Conservation (phyloP, 176 grass and related monocot species). For the Aegilops speltoides region DNA sequence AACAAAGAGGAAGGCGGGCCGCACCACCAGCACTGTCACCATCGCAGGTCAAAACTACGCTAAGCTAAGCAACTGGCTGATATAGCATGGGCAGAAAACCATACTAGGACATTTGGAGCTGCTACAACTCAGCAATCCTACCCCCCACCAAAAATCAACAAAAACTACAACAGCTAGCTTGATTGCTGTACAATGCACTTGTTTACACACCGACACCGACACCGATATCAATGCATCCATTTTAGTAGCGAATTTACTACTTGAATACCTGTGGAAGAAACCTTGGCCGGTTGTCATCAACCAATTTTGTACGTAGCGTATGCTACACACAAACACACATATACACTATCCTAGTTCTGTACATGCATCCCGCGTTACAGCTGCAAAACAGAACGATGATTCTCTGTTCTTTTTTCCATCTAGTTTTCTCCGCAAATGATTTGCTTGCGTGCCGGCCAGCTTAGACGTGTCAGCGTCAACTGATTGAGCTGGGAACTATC, state of each 20-base stretch:
- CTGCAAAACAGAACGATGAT: neutral
- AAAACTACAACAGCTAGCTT: neutral
- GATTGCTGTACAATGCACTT: neutral
- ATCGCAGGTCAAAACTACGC: neutral
- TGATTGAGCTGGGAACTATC: neutral
- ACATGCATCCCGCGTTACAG: neutral
- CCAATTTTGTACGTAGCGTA: neutral
- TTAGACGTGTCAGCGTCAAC: neutral
- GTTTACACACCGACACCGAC: slow-evolving; percentile 19
- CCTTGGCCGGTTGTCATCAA: neutral
- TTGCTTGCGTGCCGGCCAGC: no score
- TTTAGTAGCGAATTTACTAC: neutral
- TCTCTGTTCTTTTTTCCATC: neutral
- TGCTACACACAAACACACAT: neutral
- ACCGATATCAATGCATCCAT: neutral
- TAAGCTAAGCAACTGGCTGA: neutral
- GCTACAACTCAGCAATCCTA: neutral
- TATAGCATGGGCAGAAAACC: neutral
- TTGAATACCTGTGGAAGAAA: neutral
- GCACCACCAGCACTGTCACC: neutral
- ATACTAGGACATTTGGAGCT: neutral
- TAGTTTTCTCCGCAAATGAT: neutral
- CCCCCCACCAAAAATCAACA: neutral
- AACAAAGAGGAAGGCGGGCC: neutral
- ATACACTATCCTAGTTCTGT: neutral